A percentile compares a stretch with the other conserved stretches of the same genome.
Evolutionary conservation across 441 rosid species (phyloP).

Genomic region (Gossypium trilobum): DNA sequence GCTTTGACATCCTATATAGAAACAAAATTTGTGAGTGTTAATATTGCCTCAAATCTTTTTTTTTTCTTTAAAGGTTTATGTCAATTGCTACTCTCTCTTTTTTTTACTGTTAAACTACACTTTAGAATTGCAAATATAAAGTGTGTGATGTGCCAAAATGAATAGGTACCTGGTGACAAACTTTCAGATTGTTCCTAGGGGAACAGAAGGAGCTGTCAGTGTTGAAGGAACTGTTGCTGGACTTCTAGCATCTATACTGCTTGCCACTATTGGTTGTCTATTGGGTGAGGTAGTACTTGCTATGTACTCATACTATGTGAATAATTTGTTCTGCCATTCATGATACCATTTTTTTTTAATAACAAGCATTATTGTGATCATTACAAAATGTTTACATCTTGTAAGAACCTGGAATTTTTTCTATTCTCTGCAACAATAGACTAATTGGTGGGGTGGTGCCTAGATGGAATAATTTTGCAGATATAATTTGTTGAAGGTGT

Average conservation of each 20-base stretch:
- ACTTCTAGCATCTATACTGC: conserved; percentile 59
- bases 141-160: neutral
- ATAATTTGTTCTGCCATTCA: neutral
- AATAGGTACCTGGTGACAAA: conserved; percentile 72
- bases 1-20: neutral
- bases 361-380: neutral
- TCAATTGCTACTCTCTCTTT: neutral
- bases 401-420: neutral
- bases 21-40: neutral
- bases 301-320: neutral
- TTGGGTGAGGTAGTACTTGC: conserved; percentile 52
- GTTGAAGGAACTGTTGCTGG: conserved; percentile 89
- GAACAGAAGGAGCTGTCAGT: conserved; percentile 93
- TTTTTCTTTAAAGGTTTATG: neutral
- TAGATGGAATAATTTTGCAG: neutral
- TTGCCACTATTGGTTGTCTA: conserved; percentile 58
- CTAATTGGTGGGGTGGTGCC: neutral
- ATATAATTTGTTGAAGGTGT: neutral
- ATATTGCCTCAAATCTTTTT: neutral
- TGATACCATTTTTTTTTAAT: neutral
- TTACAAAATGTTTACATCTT: neutral
- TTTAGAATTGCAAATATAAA: neutral
- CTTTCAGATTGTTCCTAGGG: conserved; percentile 80
- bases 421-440: neutral
- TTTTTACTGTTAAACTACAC: neutral